A percentile compares a stretch with the other conserved stretches of the same genome.
These are phyloP conservation scores for Macrophomina phaseolina DNA, from an alignment of 2,329 filamentous ascomycete species.

Conservation along the genomic window DNA sequence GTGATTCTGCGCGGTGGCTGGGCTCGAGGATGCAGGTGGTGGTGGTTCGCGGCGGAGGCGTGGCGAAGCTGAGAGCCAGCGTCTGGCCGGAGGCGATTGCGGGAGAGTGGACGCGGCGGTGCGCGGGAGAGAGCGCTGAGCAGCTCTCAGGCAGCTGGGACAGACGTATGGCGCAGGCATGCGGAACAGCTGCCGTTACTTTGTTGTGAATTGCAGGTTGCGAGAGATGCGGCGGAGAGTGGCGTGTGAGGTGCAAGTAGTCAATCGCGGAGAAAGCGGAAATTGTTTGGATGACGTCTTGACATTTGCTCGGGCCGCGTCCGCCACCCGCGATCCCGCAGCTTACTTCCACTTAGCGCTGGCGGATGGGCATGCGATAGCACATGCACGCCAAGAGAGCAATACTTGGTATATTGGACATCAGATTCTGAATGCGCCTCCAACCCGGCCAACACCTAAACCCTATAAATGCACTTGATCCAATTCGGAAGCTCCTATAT, in stretches of 20 bases:
- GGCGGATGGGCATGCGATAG: background rate
- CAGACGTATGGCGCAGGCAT: conserved; percentile 37
- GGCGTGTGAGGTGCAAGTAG: no score
- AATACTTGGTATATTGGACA: background rate
- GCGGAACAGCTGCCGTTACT: background rate
- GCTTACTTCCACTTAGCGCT: background rate
- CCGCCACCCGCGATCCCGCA: background rate
- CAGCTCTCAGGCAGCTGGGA: conserved; percentile 48
- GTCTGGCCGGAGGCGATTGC: conserved; percentile 24
- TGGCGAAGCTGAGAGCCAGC: conserved; percentile 29
- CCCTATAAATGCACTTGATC: conserved; percentile 22
- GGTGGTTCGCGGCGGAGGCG: conserved; percentile 33
- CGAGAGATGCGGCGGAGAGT: background rate
- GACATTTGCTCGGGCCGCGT: background rate
- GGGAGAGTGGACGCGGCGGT: background rate
- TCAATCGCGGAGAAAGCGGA: background rate
- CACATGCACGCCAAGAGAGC: background rate
- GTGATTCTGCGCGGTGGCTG: conserved; percentile 26
- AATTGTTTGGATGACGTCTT: conserved; percentile 23
- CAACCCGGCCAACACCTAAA: conserved; percentile 8
- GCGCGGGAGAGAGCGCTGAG: conserved; percentile 27
- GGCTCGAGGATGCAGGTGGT: conserved; percentile 31
- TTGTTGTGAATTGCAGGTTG: background rate
- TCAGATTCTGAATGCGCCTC: background rate
- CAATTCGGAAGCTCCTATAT: conserved; percentile 19